Conservation (phyloP, 257 asterid genomes). For the Cruciata laevipes region DNA sequence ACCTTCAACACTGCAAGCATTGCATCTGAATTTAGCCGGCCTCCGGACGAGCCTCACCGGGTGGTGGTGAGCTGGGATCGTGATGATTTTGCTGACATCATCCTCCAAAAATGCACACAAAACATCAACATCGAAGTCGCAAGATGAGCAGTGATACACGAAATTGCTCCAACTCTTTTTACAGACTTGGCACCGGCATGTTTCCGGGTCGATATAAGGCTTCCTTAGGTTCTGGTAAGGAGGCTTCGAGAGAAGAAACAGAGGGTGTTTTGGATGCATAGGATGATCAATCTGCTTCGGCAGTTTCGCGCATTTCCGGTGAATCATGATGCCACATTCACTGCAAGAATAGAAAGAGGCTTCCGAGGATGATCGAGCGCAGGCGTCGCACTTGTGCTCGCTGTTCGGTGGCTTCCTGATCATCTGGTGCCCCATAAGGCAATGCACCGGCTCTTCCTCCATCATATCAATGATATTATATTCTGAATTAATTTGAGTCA, state of each 20-base stretch:
- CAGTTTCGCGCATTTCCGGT: neutral
- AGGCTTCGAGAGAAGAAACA: neutral
- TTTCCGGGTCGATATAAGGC: too few relatives aligned
- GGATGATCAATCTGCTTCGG: neutral
- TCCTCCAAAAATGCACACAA: neutral
- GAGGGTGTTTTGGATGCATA: neutral
- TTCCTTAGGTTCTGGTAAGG: neutral
- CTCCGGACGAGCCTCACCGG: neutral
- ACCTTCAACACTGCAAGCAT: constrained; percentile 8
- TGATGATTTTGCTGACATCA: neutral
- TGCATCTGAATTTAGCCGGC: constrained; percentile 3
- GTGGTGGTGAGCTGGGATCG: neutral
- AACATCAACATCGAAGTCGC: neutral
- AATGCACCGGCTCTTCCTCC: too few relatives aligned
- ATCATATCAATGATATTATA: too few relatives aligned
- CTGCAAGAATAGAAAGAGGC: too few relatives aligned
- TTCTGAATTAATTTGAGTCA: too few relatives aligned
- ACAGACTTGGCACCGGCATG: constrained; percentile 2
- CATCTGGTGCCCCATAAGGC: too few relatives aligned
- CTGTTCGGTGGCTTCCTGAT: too few relatives aligned
- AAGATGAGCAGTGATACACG: constrained; percentile 5
- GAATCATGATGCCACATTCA: too few relatives aligned
- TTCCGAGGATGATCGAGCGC: too few relatives aligned
- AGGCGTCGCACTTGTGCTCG: too few relatives aligned
- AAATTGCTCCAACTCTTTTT: neutral